These are phyloP conservation scores for Millerozyma miso DNA, from an alignment of 805 yeast species.

Conservation along the genomic window DNA sequence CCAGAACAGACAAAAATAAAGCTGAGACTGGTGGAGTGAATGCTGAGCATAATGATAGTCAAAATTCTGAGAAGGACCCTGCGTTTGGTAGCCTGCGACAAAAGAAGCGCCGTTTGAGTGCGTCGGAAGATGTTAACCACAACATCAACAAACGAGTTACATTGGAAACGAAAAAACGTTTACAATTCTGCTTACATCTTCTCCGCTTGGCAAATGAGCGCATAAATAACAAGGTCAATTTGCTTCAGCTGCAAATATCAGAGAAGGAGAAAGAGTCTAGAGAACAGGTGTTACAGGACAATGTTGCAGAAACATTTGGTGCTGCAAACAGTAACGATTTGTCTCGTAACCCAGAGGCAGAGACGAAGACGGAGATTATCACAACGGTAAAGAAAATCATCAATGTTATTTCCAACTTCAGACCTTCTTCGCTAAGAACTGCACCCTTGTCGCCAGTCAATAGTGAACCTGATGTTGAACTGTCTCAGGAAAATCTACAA, in stretches of 20 bases:
- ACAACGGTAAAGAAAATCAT: slow-evolving; percentile 87
- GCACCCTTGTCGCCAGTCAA: slow-evolving; percentile 11
- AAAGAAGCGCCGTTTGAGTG: slow-evolving; percentile 22
- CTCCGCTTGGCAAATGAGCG: slow-evolving; percentile 78
- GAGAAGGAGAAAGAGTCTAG: slow-evolving; percentile 40
- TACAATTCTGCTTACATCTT: slow-evolving; percentile 76
- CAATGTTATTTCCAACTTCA: slow-evolving; percentile 77
- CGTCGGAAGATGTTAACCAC: slow-evolving; percentile 8
- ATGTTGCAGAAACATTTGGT: not conserved
- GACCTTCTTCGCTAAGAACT: slow-evolving; percentile 30
- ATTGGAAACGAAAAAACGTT: slow-evolving; percentile 68
- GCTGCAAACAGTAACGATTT: slow-evolving; percentile 5
- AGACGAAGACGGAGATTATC: slow-evolving; percentile 76
- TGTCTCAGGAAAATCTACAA: slow-evolving; percentile 48
- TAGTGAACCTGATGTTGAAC: slow-evolving; percentile 31
- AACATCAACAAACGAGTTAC: slow-evolving; percentile 37
- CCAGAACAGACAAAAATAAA: not conserved
- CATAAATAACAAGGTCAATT: slow-evolving; percentile 60
- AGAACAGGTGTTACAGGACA: slow-evolving; percentile 15
- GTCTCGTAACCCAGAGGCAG: slow-evolving; percentile 14
- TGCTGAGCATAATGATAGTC: not conserved
- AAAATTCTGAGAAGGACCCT: slow-evolving; percentile 7
- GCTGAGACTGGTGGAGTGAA: slow-evolving; percentile 2
- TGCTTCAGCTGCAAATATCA: slow-evolving; percentile 49
- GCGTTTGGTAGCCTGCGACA: slow-evolving; percentile 7